A percentile compares a stretch with the other conserved stretches of the same genome.
These are phyloP conservation scores for Tothia fuscella DNA, from an alignment of 2,329 filamentous ascomycete genomes.

Conservation along the genomic window DNA sequence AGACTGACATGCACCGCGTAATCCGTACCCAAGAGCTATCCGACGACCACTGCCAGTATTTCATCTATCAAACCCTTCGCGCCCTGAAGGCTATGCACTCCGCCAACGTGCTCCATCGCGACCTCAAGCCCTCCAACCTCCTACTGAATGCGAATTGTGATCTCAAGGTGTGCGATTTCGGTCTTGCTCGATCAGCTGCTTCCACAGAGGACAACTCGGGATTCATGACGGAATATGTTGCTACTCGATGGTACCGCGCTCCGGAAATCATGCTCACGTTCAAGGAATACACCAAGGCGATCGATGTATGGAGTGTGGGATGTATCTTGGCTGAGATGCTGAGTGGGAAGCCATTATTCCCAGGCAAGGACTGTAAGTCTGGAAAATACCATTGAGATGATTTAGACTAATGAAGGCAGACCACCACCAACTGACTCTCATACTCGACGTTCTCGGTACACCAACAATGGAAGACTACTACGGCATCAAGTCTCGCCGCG, in stretches of 20 bases:
- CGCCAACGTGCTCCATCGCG: constrained; percentile 91
- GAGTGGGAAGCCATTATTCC: constrained; percentile 94
- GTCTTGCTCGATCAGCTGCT: constrained; percentile 85
- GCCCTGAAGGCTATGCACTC: constrained; percentile 99
- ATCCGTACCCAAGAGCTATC: constrained; percentile 97
- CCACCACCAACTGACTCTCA: constrained; percentile 94
- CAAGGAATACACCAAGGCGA: constrained; percentile 99
- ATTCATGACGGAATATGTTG: constrained; percentile 99
- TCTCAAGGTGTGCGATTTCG: constrained; percentile 97
- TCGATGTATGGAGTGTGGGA: constrained; percentile 97
- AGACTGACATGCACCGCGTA: constrained; percentile 98
- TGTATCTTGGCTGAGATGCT: constrained; percentile 98
- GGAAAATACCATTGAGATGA: neutral
- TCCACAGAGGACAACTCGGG: constrained; percentile 99
- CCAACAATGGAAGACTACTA: constrained; percentile 99
- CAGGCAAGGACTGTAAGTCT: constrained; percentile 87
- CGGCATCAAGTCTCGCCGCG: constrained; percentile 95
- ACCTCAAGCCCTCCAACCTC: constrained; percentile 94
- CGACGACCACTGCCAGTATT: constrained; percentile 99
- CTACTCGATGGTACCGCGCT: constrained; percentile 96
- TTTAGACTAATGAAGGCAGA: constrained; percentile 39
- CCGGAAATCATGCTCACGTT: constrained; percentile 99
- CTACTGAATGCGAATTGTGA: constrained; percentile 98
- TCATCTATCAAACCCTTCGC: constrained; percentile 98
- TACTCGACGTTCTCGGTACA: constrained; percentile 91